phyloP scores from a whole-genome alignment of 805 yeast species.

The Wickerhamiella dianesei region DNA sequence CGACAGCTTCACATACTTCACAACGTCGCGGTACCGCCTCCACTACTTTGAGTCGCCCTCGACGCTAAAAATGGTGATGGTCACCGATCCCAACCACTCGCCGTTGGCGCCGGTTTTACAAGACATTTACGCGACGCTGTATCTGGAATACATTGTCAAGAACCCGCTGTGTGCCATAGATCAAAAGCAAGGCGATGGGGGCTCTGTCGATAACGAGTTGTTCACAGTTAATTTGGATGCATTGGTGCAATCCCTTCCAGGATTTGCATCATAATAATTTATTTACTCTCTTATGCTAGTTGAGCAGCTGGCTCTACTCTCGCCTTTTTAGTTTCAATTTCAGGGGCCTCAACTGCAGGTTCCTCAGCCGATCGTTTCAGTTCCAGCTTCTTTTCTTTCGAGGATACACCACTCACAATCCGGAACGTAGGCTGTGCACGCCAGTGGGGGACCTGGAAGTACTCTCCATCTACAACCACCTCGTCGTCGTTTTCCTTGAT shows the following conservation, averaged over 20 bases:
- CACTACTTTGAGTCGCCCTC: constrained; percentile 73
- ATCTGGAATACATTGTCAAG: constrained; percentile 45
- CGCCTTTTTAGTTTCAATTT: not conserved
- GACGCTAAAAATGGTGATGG: constrained; percentile 58
- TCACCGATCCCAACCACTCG: constrained; percentile 52
- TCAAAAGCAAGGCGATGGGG: constrained; percentile 12
- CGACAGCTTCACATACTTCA: constrained; percentile 24
- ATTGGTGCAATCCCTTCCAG: constrained; percentile 27
- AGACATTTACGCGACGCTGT: constrained; percentile 46
- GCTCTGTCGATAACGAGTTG: constrained; percentile 39
- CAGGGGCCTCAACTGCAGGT: constrained; percentile 1
- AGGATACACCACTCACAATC: constrained; percentile 59
- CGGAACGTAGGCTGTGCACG: constrained; percentile 92
- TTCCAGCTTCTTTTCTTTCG: constrained; percentile 1
- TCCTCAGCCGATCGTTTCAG: not conserved
- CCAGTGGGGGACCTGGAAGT: constrained; percentile 83
- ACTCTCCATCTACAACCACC: constrained; percentile 53
- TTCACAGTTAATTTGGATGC: constrained; percentile 47
- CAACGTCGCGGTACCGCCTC: constrained; percentile 59
- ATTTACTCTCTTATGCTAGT: not conserved
- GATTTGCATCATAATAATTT: constrained; percentile 13
- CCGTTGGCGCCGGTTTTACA: constrained; percentile 42
- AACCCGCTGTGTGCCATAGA: constrained; percentile 28
- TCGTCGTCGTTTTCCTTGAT: constrained; percentile 47
- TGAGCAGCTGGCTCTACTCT: not conserved